Base-by-base conservation (phyloP, 139 green algal species). In the Micromonas pusilla region DNA sequence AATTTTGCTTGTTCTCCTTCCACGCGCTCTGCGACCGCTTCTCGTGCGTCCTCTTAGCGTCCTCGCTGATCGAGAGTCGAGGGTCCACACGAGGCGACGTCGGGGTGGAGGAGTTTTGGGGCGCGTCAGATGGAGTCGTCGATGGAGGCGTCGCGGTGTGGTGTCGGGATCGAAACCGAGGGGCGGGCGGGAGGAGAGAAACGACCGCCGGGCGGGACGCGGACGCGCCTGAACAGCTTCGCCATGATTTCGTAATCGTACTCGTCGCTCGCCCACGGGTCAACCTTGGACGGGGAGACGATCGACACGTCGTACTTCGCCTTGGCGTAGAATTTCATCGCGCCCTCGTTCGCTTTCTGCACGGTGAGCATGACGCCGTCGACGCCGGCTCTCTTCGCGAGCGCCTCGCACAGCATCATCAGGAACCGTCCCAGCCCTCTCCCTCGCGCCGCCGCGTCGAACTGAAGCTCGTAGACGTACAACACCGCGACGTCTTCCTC, bases 401-500 rank as follows among this genome's bases (percentile, higher is more conserved):
- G 60, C 38, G 84, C 73, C 75, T 89, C 84, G 66, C 83, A 64
- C 60, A 84, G 65, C 68, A 81, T 76, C 85, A 89, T 89, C 3
- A 89, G 39, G 65, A 80, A 87, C 38, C 45, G 31, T 30, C 85
- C 85, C 62, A 88, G 52, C 0, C 85, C 85, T 39, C 78, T 82
- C 34, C 83, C 65, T 79, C 85, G 84, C 62, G 67, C 62, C 25
- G 21, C 0, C 6, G 57, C 23, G 45, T 76, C 53, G 9, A 85
- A 32, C 62, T 85, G 81, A 23, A 89, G 76, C 57, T 89, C 85
- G 45, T 89, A 89, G 34, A 85, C 57, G 57, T 89, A 89, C 2
- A 88, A 52, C 31, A 89, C 81, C 9, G 81, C 75, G 31, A 73
- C 67, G 0, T 57, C 77, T 20, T 85, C 77, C 62, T 89, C 85